Base-by-base conservation (phyloP, 495 filamentous ascomycete species). In the Tetracladium marchalianum region DNA sequence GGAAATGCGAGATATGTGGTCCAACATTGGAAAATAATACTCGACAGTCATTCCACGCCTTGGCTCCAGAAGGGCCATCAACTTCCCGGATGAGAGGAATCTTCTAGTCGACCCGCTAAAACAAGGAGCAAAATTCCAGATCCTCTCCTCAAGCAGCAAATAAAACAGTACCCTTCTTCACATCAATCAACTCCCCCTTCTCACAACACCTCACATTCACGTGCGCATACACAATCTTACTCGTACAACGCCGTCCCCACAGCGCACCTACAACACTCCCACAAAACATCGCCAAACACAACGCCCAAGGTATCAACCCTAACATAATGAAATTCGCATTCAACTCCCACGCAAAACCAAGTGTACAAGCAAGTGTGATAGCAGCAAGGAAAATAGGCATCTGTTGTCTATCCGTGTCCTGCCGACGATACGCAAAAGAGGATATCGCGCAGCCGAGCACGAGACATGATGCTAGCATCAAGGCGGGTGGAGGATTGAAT, bases 361-460 rank as follows among this genome's bases (percentile, higher is more conserved):
- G 33, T 1, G 57, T 43, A 3, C 49, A 48, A 31, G 63, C 62
- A n/a, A 46, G 54, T 15, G 41, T 31, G 7, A 70, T 55, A 38
- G 63, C 55, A 17, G 59, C 18, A 22, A 62, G 15, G 38, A 67
- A 71, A 7, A 71, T 55, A 11, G 62, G 33, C 13, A 60, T 54
- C 41, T 71, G 68, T 35, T 56, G 61, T 4, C 42, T 60, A 27
- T 73, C 69, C 31, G 57, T 32, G n/a, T 60, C 59, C 41, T 66
- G 65, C 10, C 63, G 53, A 32, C 69, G 61, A 34, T 68, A 66
- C 5, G 46, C 49, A 42, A 68, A 71, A 16, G 66, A 70, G 1
- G 70, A 71, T 1, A 72, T 59, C 39, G 62, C 64, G 43, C 66
- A 72, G 16, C 69, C 70, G 13, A 71, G 55, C 11, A 66, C 50